Conservation (phyloP, 352 stramenopile genomes). For the Phytophthora aleatoria region DNA sequence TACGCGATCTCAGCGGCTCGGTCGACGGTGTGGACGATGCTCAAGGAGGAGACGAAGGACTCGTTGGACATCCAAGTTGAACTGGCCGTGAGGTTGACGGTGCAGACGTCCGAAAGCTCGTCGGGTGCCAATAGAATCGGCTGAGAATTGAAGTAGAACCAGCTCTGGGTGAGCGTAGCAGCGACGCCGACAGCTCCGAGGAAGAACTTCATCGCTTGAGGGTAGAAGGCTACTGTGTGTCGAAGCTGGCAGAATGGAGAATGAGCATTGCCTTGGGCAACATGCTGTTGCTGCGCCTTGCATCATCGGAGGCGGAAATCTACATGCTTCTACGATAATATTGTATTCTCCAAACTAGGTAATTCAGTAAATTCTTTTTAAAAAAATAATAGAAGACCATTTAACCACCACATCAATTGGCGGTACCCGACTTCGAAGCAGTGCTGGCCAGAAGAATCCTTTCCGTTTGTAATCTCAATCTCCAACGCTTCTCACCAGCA, state of each 20-base stretch:
- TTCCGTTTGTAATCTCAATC: too few species aligned
- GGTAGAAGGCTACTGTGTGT: slow-evolving; percentile 2
- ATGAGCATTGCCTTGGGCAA: slow-evolving; percentile 1
- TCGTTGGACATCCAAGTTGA: slow-evolving; percentile 9
- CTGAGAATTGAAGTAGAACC: slow-evolving; percentile 17
- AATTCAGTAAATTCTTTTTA: too few species aligned
- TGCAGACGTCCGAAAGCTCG: slow-evolving; percentile 12
- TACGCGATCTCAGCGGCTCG: slow-evolving; percentile 21
- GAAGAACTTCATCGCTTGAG: slow-evolving; percentile 24
- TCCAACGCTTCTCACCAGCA: too few species aligned
- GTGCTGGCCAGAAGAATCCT: too few species aligned
- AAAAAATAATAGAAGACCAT: too few species aligned
- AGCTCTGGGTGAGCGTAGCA: slow-evolving; percentile 21
- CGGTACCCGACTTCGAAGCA: too few species aligned
- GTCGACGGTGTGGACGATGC: slow-evolving; percentile 18
- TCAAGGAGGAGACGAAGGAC: slow-evolving; percentile 12
- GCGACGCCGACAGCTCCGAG: slow-evolving; percentile 14
- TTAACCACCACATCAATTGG: too few species aligned
- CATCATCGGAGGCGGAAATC: slow-evolving; percentile 6
- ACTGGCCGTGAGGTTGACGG: background rate
- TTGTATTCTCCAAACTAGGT: too few species aligned
- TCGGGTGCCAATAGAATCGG: background rate
- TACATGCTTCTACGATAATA: background rate
- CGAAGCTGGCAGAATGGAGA: slow-evolving; percentile 16
- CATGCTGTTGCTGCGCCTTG: slow-evolving; percentile 5